Conservation (phyloP, 192 early-diverging fungal genomes). For the Backusella mclennaniae region DNA sequence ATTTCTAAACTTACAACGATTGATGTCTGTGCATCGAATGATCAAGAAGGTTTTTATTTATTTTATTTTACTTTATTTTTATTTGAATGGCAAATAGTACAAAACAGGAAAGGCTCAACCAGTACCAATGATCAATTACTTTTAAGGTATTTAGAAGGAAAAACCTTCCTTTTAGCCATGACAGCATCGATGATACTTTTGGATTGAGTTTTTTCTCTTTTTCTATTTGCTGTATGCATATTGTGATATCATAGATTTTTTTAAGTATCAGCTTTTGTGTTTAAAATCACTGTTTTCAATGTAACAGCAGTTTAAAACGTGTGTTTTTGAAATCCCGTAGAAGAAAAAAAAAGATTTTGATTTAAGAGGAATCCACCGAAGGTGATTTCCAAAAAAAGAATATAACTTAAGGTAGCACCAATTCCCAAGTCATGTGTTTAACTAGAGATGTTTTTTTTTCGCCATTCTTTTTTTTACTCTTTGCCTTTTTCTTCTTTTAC, state of each 20-base stretch:
- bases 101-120: not conserved
- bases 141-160: not conserved
- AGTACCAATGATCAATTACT: not conserved
- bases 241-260: not conserved
- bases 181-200: not conserved
- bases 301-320: not conserved
- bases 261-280: not conserved
- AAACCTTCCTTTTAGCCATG: not conserved
- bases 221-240: not conserved
- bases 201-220: not conserved
- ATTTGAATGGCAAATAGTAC: not conserved
- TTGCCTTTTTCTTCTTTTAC: not conserved
- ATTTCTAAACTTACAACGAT: not conserved
- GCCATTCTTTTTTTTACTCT: not conserved
- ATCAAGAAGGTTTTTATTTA: too few species aligned
- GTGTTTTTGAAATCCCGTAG: not conserved
- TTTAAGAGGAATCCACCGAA: not conserved
- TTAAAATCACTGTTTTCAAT: too few species aligned
- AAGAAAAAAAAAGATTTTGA: not conserved
- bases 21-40: not conserved
- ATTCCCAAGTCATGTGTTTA: not conserved
- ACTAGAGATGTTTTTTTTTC: not conserved
- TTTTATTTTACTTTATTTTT: not conserved
- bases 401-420: not conserved
- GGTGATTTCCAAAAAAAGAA: not conserved